Evolutionary conservation across 306 rosid species (phyloP).

Genomic region (Acacia melanoxylon): DNA sequence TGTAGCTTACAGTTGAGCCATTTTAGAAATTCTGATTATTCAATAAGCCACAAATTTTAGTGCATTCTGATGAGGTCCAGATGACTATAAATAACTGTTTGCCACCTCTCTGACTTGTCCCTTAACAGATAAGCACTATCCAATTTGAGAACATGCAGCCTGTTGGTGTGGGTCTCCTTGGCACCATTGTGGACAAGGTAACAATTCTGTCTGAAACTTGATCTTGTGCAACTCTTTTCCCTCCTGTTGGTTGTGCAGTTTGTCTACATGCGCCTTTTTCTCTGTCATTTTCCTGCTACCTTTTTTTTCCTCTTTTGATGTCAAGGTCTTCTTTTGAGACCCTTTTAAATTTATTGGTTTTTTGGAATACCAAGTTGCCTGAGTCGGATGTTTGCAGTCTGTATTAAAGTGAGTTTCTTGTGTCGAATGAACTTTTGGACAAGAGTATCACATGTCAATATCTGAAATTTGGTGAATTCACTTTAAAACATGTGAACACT

Average conservation of each 20-base stretch:
- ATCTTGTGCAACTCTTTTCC: constrained; percentile 12
- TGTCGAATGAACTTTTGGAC: background rate
- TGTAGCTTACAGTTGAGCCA: background rate
- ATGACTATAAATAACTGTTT: constrained; percentile 26
- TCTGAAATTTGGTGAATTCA: background rate
- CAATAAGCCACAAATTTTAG: constrained; percentile 12
- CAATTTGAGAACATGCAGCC: constrained; percentile 97
- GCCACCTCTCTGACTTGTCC: background rate
- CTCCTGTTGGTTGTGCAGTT: background rate
- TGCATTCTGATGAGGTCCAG: constrained; percentile 13
- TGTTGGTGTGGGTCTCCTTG: constrained; percentile 85
- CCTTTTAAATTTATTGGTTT: background rate
- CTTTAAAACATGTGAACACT: background rate
- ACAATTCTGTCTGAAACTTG: constrained; percentile 25
- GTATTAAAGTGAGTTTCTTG: background rate
- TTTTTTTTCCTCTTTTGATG: background rate
- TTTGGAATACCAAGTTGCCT: background rate
- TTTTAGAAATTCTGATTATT: background rate
- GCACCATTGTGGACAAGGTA: constrained; percentile 89
- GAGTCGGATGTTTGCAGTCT: background rate
- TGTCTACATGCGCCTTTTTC: background rate
- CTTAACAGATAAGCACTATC: constrained; percentile 83
- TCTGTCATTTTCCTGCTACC: background rate
- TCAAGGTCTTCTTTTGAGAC: background rate
- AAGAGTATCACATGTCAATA: background rate